These are phyloP conservation scores for Trichosporon coremiiforme DNA, from an alignment of 1,284 basidiomycete genomes.

Conservation along the genomic window DNA sequence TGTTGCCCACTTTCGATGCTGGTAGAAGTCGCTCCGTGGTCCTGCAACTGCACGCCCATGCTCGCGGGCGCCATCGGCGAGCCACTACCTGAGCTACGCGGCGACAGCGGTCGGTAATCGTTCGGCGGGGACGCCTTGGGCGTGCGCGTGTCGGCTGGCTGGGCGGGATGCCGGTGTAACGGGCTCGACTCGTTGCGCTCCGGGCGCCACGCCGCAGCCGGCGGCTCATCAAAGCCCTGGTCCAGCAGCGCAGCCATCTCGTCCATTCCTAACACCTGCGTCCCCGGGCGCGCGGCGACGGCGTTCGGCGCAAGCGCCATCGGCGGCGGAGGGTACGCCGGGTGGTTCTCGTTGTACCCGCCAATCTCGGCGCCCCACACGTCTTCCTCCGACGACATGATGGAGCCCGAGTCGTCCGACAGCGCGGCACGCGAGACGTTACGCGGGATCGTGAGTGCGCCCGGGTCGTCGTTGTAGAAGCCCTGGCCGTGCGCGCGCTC, in stretches of 20 bases:
- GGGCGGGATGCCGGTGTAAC: constrained; percentile 32
- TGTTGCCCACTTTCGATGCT: constrained; percentile 15
- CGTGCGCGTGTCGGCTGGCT: constrained; percentile 4
- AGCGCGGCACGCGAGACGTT: constrained; percentile 47
- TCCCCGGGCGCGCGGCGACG: constrained; percentile 61
- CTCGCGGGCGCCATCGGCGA: neutral
- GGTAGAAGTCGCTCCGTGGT: constrained; percentile 19
- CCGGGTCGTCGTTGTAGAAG: constrained; percentile 43
- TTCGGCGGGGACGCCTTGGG: constrained; percentile 17
- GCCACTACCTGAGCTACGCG: constrained; percentile 11
- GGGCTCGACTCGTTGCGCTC: constrained; percentile 38
- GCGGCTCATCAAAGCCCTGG: constrained; percentile 74
- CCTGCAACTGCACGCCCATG: constrained; percentile 13
- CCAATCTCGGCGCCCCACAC: constrained; percentile 72
- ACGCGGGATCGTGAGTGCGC: constrained; percentile 56
- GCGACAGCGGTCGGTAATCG: constrained; percentile 12
- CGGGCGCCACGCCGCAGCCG: constrained; percentile 30
- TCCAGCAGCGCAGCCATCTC: constrained; percentile 89
- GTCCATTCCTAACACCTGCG: constrained; percentile 63
- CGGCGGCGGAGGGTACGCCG: constrained; percentile 78
- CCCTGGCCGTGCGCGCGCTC: constrained; percentile 65
- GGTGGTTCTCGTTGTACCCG: constrained; percentile 78
- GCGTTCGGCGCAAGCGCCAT: constrained; percentile 64
- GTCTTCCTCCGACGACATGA: constrained; percentile 87
- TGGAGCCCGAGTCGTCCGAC: constrained; percentile 64